A percentile compares a stretch with the other conserved stretches of the same genome.
Evolutionary conservation across 2,329 filamentous ascomycete genomes (phyloP).

Genomic region (Sporothrix brunneoviolacea): DNA sequence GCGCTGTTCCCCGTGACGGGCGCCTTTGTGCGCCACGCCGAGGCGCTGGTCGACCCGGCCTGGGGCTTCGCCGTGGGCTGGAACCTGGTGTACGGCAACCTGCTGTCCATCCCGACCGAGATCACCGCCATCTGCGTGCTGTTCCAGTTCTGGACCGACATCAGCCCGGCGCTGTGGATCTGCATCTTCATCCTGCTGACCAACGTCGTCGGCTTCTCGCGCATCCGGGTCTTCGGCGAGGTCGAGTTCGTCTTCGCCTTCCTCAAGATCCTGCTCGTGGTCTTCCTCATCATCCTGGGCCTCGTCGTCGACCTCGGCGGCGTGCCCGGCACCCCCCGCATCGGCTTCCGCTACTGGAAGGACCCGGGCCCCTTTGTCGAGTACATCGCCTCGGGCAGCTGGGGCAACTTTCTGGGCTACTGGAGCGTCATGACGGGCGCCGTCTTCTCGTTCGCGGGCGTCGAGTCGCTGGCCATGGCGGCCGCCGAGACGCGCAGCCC

Average conservation of each 20-base stretch:
- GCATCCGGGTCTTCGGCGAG: slow-evolving; percentile 53
- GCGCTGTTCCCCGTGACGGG: slow-evolving; percentile 71
- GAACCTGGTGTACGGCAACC: slow-evolving; percentile 46
- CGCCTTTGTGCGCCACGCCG: slow-evolving; percentile 58
- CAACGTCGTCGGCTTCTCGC: slow-evolving; percentile 43
- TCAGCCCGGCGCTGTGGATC: slow-evolving; percentile 41
- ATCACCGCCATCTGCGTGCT: slow-evolving; percentile 56
- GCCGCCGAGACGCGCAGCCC: slow-evolving; percentile 68
- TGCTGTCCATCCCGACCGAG: slow-evolving; percentile 40
- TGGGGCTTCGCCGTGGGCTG: slow-evolving; percentile 43
- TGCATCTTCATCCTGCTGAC: slow-evolving; percentile 43
- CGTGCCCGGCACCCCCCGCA: slow-evolving; percentile 40
- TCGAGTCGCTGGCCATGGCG: slow-evolving; percentile 42
- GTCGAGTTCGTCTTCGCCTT: slow-evolving; percentile 56
- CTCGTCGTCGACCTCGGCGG: slow-evolving; percentile 52
- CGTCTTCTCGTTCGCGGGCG: slow-evolving; percentile 52
- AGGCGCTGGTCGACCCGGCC: slow-evolving; percentile 48
- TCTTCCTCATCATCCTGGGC: slow-evolving; percentile 50
- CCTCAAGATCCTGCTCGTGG: slow-evolving; percentile 53
- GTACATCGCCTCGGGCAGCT: slow-evolving; percentile 38
- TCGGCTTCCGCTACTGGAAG: slow-evolving; percentile 46
- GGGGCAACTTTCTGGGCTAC: slow-evolving; percentile 51
- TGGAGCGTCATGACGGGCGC: slow-evolving; percentile 52
- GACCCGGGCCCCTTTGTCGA: slow-evolving; percentile 42
- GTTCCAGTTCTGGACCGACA: slow-evolving; percentile 49